Evolutionary conservation across 805 yeast species (phyloP).

Genomic region (Kluyveromyces starmeri): DNA sequence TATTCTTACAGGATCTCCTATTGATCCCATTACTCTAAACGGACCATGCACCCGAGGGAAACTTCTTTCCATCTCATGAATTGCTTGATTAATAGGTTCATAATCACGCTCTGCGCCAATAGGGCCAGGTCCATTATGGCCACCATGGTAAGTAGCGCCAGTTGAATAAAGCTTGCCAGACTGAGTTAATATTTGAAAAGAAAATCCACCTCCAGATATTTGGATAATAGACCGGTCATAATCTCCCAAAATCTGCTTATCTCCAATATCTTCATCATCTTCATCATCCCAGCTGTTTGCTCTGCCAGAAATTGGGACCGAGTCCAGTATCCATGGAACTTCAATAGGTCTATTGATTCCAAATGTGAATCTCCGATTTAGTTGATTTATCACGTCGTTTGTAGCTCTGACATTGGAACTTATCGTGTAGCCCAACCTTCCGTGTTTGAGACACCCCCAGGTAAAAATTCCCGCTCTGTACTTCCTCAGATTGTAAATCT

Average conservation of each 20-base stretch:
- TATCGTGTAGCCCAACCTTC: conserved; percentile 25
- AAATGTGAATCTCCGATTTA: conserved; percentile 16
- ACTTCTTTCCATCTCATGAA: conserved; percentile 18
- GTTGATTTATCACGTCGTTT: conserved; percentile 14
- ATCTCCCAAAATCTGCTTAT: conserved; percentile 1
- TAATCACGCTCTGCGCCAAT: conserved; percentile 25
- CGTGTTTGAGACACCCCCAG: conserved; percentile 29
- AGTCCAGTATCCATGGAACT: conserved; percentile 22
- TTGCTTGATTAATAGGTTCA: conserved; percentile 24
- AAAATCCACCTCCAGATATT: conserved; percentile 56
- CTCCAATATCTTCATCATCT: conserved; percentile 4
- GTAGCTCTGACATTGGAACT: conserved; percentile 15
- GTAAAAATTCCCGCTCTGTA: conserved; percentile 20
- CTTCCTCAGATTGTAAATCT: conserved; percentile 18
- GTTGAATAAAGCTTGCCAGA: conserved; percentile 49
- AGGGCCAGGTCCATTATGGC: conserved; percentile 37
- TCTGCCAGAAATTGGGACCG: conserved; percentile 4
- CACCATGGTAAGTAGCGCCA: conserved; percentile 38
- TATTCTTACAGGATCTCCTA: neutral
- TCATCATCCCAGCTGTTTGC: conserved; percentile 6
- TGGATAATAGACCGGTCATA: conserved; percentile 18
- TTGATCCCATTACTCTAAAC: neutral
- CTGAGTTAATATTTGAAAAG: conserved; percentile 48
- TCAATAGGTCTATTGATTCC: conserved; percentile 24
- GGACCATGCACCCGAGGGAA: conserved; percentile 11